These are phyloP conservation scores for Neonothopanus nambi DNA, from an alignment of 1,284 basidiomycete species.

Conservation along the genomic window DNA sequence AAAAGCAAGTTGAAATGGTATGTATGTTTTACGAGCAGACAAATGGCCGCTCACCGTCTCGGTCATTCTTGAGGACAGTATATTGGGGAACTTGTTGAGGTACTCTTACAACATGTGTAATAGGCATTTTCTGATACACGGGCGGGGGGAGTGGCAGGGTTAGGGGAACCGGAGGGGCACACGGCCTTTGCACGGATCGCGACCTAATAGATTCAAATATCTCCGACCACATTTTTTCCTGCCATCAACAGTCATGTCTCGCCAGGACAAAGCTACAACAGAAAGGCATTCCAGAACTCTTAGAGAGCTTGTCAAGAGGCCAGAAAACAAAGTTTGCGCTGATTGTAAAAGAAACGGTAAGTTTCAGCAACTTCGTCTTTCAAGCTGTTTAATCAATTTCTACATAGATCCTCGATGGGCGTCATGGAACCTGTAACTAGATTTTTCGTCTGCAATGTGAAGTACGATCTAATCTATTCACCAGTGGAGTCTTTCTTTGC, in stretches of 20 bases:
- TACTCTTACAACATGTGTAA: conserved; percentile 34
- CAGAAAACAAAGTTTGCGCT: conserved; percentile 93
- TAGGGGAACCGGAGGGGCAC: neutral
- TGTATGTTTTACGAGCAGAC: neutral
- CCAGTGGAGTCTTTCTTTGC: conserved; percentile 91
- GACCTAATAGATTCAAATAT: no score
- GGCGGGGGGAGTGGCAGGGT: neutral
- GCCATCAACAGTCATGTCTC: conserved; percentile 49
- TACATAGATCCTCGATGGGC: conserved; percentile 93
- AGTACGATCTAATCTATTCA: conserved; percentile 7
- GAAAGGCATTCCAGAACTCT: conserved; percentile 77
- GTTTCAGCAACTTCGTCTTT: conserved; percentile 23
- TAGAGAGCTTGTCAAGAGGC: conserved; percentile 81
- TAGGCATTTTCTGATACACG: conserved; percentile 31
- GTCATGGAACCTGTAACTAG: conserved; percentile 89
- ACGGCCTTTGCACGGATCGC: no score
- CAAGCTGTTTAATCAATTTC: conserved; percentile 11
- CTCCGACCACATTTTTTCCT: conserved; percentile 2
- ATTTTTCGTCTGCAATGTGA: neutral
- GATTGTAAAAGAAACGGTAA: conserved; percentile 92
- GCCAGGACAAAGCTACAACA: conserved; percentile 82
- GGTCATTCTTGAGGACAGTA: conserved; percentile 6
- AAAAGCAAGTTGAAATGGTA: neutral
- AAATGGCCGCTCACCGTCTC: conserved; percentile 10
- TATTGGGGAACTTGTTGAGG: conserved; percentile 12